phyloP scores from a whole-genome alignment of 176 grass and related monocot species.

The Zea luxurians region DNA sequence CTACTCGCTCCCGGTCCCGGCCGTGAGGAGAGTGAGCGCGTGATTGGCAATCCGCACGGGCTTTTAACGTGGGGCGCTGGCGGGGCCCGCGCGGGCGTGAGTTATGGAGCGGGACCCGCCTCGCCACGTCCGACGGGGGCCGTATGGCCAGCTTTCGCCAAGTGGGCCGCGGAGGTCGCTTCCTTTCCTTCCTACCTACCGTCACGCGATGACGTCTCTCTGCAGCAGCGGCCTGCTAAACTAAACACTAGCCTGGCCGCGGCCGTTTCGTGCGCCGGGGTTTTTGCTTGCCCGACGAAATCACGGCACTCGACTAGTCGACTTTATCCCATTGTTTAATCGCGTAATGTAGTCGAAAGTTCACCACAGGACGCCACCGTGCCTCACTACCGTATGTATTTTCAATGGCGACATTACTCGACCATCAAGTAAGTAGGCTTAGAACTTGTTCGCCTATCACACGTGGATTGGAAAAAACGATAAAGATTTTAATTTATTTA shows the following conservation, averaged over 20 bases:
- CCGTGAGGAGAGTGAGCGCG: too few relatives aligned
- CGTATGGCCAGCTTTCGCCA: too few relatives aligned
- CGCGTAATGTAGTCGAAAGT: background rate
- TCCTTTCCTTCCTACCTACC: too few relatives aligned
- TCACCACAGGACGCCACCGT: background rate
- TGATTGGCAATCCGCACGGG: too few relatives aligned
- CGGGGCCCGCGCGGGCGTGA: background rate
- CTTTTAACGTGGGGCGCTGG: too few relatives aligned
- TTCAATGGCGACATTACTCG: background rate
- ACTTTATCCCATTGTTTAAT: background rate
- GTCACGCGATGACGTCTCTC: background rate
- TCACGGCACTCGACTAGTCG: background rate
- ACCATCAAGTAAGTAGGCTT: too few relatives aligned
- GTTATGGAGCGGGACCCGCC: conserved; percentile 20
- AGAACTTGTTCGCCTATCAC: too few relatives aligned
- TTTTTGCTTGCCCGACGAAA: conserved; percentile 36
- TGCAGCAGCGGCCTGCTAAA: too few relatives aligned
- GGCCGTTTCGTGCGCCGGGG: conserved; percentile 18
- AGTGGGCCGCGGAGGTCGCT: too few relatives aligned
- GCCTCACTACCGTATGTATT: background rate
- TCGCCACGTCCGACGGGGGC: conserved; percentile 10
- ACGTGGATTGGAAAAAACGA: too few relatives aligned
- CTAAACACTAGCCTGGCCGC: too few relatives aligned
- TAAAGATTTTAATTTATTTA: too few relatives aligned
- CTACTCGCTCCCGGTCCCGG: background rate